Conservation (phyloP, 495 filamentous ascomycete genomes). For the Trichoderma erinaceum region DNA sequence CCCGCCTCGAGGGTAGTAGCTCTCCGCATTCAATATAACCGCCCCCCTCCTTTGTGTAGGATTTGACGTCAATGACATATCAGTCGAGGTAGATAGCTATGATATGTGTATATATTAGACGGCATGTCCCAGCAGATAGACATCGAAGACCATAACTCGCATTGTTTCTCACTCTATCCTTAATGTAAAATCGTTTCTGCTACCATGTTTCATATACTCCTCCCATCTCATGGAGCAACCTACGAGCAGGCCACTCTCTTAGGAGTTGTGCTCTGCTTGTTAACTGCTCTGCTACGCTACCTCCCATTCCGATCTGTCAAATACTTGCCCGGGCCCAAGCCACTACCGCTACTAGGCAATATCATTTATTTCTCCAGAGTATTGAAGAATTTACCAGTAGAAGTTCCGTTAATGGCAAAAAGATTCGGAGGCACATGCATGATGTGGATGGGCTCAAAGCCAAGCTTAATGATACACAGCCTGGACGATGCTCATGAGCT, state of each 20-base stretch:
- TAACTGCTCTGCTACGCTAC: background rate
- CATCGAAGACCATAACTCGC: too few relatives aligned
- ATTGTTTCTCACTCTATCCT: too few relatives aligned
- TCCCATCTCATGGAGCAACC: background rate
- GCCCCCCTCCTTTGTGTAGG: too few relatives aligned
- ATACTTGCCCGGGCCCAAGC: background rate
- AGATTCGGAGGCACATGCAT: background rate
- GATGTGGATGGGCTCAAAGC: background rate
- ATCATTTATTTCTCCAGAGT: background rate
- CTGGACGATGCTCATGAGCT: background rate
- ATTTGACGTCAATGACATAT: too few relatives aligned
- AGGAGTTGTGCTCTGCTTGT: background rate
- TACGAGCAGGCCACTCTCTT: background rate
- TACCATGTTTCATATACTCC: background rate
- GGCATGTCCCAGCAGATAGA: too few relatives aligned
- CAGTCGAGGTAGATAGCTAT: too few relatives aligned
- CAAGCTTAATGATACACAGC: background rate
- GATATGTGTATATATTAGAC: too few relatives aligned
- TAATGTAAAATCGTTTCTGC: background rate
- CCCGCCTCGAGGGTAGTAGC: too few relatives aligned
- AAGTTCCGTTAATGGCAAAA: background rate
- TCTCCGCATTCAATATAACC: too few relatives aligned
- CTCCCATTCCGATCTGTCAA: background rate
- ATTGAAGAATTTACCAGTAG: too few relatives aligned
- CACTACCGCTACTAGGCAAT: background rate